These are phyloP conservation scores for Soucietia sequanensis DNA, from an alignment of 805 yeast species.

Conservation along the genomic window DNA sequence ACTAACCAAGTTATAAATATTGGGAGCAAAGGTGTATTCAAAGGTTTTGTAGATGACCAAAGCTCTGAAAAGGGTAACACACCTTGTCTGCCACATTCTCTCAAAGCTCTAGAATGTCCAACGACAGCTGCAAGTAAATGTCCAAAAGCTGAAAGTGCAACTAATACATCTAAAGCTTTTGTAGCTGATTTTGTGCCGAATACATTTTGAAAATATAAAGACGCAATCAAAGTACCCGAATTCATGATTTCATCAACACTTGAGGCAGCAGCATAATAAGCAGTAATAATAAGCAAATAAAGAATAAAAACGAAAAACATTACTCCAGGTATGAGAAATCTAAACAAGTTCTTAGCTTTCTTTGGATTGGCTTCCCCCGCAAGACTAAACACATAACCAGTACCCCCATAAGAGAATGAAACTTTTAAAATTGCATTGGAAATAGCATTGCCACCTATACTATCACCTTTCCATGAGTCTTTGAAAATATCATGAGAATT, in stretches of 20 bases:
- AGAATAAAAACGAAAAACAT: slow-evolving; percentile 28
- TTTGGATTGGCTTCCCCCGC: slow-evolving; percentile 28
- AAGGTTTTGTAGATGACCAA: slow-evolving; percentile 31
- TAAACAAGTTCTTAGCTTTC: slow-evolving; percentile 24
- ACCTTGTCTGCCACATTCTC: slow-evolving; percentile 35
- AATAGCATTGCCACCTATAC: slow-evolving; percentile 41
- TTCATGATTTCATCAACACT: slow-evolving; percentile 19
- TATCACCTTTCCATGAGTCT: slow-evolving; percentile 40
- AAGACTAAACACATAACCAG: slow-evolving; percentile 37
- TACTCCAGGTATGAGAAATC: slow-evolving; percentile 27
- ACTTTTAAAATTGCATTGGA: slow-evolving; percentile 44
- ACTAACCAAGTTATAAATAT: slow-evolving; percentile 21
- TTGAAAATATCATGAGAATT: slow-evolving; percentile 32
- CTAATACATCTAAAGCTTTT: slow-evolving; percentile 23
- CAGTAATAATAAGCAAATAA: slow-evolving; percentile 32
- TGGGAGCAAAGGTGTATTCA: slow-evolving; percentile 29
- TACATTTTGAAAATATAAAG: slow-evolving; percentile 27
- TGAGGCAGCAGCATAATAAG: slow-evolving; percentile 30
- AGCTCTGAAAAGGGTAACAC: slow-evolving; percentile 26
- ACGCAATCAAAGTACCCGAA: slow-evolving; percentile 29
- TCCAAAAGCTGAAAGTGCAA: slow-evolving; percentile 32
- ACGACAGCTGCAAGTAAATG: slow-evolving; percentile 26
- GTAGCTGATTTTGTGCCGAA: slow-evolving; percentile 25
- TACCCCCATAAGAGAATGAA: slow-evolving; percentile 43
- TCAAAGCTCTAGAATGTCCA: slow-evolving; percentile 28